Evolutionary conservation across 805 yeast species (phyloP), one percentile per base, ranked within the genome.

Genomic region (Jamesozyma spencerorum): DNA sequence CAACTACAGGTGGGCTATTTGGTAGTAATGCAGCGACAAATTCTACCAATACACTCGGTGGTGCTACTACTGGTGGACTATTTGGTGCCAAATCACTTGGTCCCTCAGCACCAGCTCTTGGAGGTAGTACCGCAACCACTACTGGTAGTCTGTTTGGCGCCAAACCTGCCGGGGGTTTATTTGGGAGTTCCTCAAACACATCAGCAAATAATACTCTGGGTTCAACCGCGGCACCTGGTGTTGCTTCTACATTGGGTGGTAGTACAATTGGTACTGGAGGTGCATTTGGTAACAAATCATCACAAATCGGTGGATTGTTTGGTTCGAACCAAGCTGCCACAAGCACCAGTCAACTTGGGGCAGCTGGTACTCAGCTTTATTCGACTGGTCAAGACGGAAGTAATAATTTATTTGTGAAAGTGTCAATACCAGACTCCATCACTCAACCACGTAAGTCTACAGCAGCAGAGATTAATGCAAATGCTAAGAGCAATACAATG

Each of bases 401-500:
- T 11, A 34, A 38, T 28, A 33, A 38, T 12, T 20, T 38, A 14
- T 38, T 33, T 17, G 20, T 15, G 4, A 33, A 34, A 15, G 29
- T 38, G n/a, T 7, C 36, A 12, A n/a, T 38, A 18, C 41, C 41
- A 10, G 41, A 53, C 22, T 55, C 65, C 13, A 64, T 69, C 19
- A 65, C 72, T 3, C 55, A 55, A 38, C 62, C 67, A n/a, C 54
- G 63, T 12, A 69, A 66, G 31, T 70, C 75, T 10, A 62, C 74
- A 5, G 71, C 69, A 5, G 70, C 70, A 19, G 76, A 80, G 6
- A 49, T 74, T 6, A 58, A 60, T 14, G 57, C 65, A 2, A 57
- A 65, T 30, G 65, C 60, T 33, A 81, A 76, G 58, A 81, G 77
- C 57, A 71, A 74, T 36, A 75, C 74, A 18, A 72, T 75, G 7